These are phyloP conservation scores for Suaeda aralocaspica DNA, from an alignment of 148 eudicot species.

Conservation along the genomic window DNA sequence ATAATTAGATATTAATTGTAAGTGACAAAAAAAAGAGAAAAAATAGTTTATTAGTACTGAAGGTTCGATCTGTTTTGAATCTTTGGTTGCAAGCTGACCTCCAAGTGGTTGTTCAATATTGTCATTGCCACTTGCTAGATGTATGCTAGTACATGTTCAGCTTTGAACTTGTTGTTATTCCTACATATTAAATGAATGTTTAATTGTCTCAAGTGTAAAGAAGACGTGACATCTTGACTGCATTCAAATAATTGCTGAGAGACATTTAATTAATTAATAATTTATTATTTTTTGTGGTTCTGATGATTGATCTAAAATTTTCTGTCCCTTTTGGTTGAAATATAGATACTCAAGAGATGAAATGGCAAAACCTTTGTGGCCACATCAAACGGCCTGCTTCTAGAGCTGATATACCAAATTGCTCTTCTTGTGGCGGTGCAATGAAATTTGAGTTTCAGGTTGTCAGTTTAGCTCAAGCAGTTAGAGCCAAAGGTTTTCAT, in stretches of 20 bases:
- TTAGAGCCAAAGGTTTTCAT: not conserved
- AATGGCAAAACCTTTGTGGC: slow-evolving; percentile 69
- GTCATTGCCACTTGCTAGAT: not conserved
- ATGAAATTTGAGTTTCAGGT: slow-evolving; percentile 74
- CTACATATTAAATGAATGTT: not conserved
- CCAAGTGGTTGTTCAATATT: not conserved
- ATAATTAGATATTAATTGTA: not conserved
- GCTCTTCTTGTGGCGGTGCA: slow-evolving; percentile 49
- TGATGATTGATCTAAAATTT: not conserved
- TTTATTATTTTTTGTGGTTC: not conserved
- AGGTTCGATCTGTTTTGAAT: not conserved
- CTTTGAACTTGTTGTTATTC: not conserved
- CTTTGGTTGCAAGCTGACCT: not conserved
- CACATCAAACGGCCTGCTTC: slow-evolving; percentile 76
- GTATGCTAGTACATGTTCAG: not conserved
- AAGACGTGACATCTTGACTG: not conserved
- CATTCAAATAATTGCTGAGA: not conserved
- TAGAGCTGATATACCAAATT: slow-evolving; percentile 53
- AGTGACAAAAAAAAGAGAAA: not conserved
- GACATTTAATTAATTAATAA: too few species aligned
- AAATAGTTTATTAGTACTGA: not conserved
- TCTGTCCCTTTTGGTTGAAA: not conserved
- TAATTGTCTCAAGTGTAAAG: not conserved
- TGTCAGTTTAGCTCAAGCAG: slow-evolving; percentile 4
- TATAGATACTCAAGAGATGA: slow-evolving; percentile 56